Evolutionary conservation across 805 yeast genomes (phyloP).

Genomic region (Myxozyma lipomycoides): DNA sequence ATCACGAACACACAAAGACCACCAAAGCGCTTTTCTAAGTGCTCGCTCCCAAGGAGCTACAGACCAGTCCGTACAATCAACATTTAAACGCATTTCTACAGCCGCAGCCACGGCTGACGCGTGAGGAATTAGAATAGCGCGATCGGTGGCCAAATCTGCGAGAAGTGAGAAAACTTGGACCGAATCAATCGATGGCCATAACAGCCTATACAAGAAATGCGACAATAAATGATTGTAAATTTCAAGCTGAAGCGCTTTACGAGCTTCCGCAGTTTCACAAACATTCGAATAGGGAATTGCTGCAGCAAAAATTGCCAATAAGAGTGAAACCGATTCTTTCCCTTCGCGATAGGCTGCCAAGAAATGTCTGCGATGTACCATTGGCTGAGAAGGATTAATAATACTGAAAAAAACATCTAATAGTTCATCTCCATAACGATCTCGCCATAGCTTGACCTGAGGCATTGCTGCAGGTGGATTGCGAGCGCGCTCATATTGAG

Average conservation of each 20-base stretch:
- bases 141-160: constrained; percentile 14
- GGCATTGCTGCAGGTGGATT: constrained; percentile 5
- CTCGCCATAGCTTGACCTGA: constrained; percentile 12
- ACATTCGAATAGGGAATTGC: constrained; percentile 3
- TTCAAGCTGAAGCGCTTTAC: constrained; percentile 9
- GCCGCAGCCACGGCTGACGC: constrained; percentile 66
- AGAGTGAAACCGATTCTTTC: constrained; percentile 14
- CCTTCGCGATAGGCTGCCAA: constrained; percentile 15
- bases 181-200: constrained; percentile 15
- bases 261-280: constrained; percentile 2
- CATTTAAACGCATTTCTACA: constrained; percentile 82
- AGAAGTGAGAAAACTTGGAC: constrained; percentile 13
- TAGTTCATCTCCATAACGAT: constrained; percentile 9
- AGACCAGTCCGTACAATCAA: constrained; percentile 86
- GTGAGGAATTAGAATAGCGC: constrained; percentile 20
- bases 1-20: constrained; percentile 90
- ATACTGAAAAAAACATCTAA: constrained; percentile 9
- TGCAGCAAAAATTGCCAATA: constrained; percentile 22
- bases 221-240: constrained; percentile 7
- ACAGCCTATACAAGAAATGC: constrained; percentile 3
- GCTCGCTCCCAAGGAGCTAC: constrained; percentile 94
- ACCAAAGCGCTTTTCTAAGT: constrained; percentile 74
- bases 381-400: constrained; percentile 17
- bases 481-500: neutral
- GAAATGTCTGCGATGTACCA: constrained; percentile 19